Evolutionary conservation across 2,329 filamentous ascomycete genomes (phyloP).

Genomic region (Curvularia sp.): DNA sequence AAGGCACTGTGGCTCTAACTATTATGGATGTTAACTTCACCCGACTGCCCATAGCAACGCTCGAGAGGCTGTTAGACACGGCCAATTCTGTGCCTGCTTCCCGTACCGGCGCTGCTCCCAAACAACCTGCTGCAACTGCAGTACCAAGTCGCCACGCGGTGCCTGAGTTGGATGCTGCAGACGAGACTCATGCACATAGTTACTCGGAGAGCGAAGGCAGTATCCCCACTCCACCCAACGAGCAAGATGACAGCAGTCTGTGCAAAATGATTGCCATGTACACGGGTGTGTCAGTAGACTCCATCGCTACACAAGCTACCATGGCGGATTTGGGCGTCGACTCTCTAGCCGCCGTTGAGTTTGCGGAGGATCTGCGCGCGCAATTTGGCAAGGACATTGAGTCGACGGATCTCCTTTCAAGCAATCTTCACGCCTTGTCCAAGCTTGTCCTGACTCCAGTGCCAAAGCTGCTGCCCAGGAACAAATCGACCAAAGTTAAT

Average conservation of each 20-base stretch:
- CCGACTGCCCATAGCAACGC: constrained; percentile 15
- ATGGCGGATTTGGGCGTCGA: constrained; percentile 11
- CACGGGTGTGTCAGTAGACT: constrained; percentile 12
- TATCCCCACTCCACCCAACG: neutral
- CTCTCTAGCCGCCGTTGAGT: constrained; percentile 6
- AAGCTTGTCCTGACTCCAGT: neutral
- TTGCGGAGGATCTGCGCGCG: constrained; percentile 1
- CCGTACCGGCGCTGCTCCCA: neutral
- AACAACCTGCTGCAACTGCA: neutral
- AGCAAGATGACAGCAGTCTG: constrained; percentile 3
- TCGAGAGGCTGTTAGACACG: constrained; percentile 11
- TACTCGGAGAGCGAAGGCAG: neutral
- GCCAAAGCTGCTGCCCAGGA: neutral
- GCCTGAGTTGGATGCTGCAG: neutral
- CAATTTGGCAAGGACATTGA: constrained; percentile 8
- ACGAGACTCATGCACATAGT: constrained; percentile 6
- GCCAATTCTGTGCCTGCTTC: neutral
- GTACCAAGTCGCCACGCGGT: constrained; percentile 3
- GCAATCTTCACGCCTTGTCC: neutral
- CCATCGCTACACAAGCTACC: constrained; percentile 3
- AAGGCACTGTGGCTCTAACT: constrained; percentile 5
- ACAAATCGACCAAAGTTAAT: neutral
- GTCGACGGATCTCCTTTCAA: neutral
- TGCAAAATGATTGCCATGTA: constrained; percentile 18
- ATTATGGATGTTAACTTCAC: constrained; percentile 19